phyloP scores from a whole-genome alignment of 1,284 basidiomycete genomes.

The Austroboletus rostrupii region DNA sequence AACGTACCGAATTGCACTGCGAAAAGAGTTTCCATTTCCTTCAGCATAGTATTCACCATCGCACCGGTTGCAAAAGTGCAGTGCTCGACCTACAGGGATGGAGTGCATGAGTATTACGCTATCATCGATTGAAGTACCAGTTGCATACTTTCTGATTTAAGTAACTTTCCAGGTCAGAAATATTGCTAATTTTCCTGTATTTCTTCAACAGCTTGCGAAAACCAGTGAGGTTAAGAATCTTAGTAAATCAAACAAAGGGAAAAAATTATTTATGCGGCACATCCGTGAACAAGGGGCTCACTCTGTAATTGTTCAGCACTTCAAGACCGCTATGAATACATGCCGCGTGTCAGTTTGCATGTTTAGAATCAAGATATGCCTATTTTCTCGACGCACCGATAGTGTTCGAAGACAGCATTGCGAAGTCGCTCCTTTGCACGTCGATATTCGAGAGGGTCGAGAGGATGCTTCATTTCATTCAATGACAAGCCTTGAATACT shows the following conservation, averaged over 20 bases:
- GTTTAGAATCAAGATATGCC: too few species aligned
- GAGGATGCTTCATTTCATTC: conserved; percentile 4
- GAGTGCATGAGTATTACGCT: not conserved
- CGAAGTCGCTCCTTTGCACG: conserved; percentile 81
- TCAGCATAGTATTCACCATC: conserved; percentile 63
- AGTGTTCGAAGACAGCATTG: conserved; percentile 82
- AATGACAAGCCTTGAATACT: not conserved
- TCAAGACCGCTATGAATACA: conserved; percentile 56
- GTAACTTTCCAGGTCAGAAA: conserved; percentile 66
- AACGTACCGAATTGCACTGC: conserved; percentile 70
- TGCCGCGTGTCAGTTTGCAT: conserved; percentile 13
- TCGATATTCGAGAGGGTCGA: conserved; percentile 77
- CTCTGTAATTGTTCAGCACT: conserved; percentile 82
- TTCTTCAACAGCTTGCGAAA: conserved; percentile 93
- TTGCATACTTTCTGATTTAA: conserved; percentile 64
- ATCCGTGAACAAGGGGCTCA: conserved; percentile 33
- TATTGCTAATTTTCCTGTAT: conserved; percentile 83
- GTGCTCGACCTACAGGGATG: conserved; percentile 50
- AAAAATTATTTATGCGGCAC: conserved; percentile 8
- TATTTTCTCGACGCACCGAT: conserved; percentile 48
- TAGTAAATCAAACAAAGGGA: not conserved
- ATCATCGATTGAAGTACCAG: not conserved
- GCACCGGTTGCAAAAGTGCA: conserved; percentile 61
- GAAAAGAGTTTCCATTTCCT: conserved; percentile 72
- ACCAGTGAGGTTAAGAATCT: conserved; percentile 87